Evolutionary conservation across 768 basidiomycete species (phyloP).

Genomic region (Candolleomyces aberdarensis): DNA sequence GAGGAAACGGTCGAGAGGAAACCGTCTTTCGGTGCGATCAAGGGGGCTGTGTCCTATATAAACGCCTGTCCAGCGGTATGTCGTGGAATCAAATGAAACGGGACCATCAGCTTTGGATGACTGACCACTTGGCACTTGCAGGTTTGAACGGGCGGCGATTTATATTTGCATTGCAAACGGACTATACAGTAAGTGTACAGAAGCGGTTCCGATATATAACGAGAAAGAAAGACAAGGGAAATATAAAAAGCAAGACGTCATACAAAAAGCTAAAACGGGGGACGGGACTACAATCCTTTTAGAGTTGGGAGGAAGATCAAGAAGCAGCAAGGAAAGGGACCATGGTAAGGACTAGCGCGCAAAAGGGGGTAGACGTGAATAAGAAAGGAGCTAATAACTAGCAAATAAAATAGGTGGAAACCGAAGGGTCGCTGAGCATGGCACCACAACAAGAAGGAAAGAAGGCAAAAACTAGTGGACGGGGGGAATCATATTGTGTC

Average conservation of each 20-base stretch:
- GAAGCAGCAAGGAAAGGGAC: background rate
- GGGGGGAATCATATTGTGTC: background rate
- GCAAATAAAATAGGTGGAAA: slow-evolving; percentile 26
- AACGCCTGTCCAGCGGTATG: background rate
- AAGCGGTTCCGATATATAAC: slow-evolving; percentile 4
- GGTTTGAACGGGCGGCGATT: background rate
- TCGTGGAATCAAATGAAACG: background rate
- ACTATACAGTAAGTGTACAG: slow-evolving; percentile 12
- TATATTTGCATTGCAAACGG: slow-evolving; percentile 2
- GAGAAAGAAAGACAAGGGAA: background rate
- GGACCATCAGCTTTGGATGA: too few relatives aligned
- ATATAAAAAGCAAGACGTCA: background rate
- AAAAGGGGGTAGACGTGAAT: slow-evolving; percentile 10
- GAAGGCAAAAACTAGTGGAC: background rate
- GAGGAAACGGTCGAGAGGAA: background rate
- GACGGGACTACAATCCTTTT: slow-evolving; percentile 1
- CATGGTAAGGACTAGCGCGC: slow-evolving; percentile 7
- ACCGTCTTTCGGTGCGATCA: slow-evolving; percentile 1
- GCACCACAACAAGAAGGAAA: background rate
- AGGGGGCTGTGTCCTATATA: background rate
- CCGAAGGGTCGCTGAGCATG: background rate
- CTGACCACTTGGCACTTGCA: background rate
- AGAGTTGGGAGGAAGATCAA: background rate
- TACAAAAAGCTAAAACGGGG: background rate
- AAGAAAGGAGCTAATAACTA: slow-evolving; percentile 20